A percentile compares a stretch with the other conserved stretches of the same genome.
Evolutionary conservation across 1,284 basidiomycete genomes (phyloP).

Genomic region (Ceratobasidium sp.): DNA sequence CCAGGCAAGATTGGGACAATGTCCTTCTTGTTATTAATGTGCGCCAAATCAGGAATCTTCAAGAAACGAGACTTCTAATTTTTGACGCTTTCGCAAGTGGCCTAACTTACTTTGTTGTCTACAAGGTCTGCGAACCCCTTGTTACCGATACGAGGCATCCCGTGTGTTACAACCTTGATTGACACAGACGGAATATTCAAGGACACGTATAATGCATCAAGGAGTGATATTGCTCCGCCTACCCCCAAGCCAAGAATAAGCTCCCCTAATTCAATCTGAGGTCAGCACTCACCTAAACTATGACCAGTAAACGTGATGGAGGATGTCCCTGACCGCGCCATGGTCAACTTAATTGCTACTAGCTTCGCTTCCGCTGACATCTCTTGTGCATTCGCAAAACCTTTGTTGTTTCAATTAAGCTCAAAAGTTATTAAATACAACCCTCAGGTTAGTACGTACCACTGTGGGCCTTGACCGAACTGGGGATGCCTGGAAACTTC

Average conservation of each 20-base stretch:
- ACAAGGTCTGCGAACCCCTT: slow-evolving; percentile 42
- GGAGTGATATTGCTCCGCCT: slow-evolving; percentile 63
- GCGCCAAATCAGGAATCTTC: slow-evolving; percentile 55
- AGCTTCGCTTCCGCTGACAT: slow-evolving; percentile 8
- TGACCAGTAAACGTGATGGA: slow-evolving; percentile 6
- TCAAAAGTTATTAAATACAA: neutral
- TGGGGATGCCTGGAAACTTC: slow-evolving; percentile 21
- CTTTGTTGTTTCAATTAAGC: neutral
- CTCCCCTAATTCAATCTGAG: no score
- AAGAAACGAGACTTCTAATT: neutral
- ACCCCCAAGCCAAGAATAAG: neutral
- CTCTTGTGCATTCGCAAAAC: slow-evolving; percentile 32
- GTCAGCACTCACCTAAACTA: neutral
- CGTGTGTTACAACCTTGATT: slow-evolving; percentile 42
- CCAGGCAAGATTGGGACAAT: slow-evolving; percentile 23
- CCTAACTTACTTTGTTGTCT: slow-evolving; percentile 13
- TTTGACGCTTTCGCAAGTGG: neutral
- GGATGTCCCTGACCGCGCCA: neutral
- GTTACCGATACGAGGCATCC: slow-evolving; percentile 52
- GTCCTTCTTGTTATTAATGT: slow-evolving; percentile 61
- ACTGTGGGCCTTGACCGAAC: slow-evolving; percentile 26
- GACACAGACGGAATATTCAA: slow-evolving; percentile 41
- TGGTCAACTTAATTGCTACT: slow-evolving; percentile 31
- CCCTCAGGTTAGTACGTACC: neutral
- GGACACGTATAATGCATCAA: slow-evolving; percentile 54